Conservation (phyloP, 1,139 yeast species). For the Candida anutae region DNA sequence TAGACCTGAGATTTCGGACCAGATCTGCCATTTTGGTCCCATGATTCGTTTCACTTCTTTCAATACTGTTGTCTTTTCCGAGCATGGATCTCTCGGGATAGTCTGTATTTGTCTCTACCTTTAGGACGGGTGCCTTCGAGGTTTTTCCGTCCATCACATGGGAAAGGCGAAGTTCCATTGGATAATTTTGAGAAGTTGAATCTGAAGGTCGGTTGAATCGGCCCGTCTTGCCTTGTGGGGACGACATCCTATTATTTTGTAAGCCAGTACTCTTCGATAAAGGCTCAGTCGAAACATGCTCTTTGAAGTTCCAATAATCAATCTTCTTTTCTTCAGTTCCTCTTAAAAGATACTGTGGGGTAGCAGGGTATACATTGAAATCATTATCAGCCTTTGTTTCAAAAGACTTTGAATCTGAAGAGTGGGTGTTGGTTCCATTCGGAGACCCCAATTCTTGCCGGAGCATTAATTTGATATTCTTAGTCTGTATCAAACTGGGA, state of each 20-base stretch:
- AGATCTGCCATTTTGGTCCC: too few relatives aligned
- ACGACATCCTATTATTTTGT: too few relatives aligned
- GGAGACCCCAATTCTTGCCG: slow-evolving; percentile 33
- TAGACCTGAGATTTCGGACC: too few relatives aligned
- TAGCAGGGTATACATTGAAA: slow-evolving; percentile 42
- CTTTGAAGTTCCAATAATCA: slow-evolving; percentile 64
- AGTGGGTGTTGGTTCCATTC: slow-evolving; percentile 26
- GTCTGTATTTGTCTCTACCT: neutral
- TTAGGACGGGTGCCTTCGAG: too few relatives aligned
- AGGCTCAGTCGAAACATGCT: slow-evolving; percentile 13
- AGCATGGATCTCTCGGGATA: slow-evolving; percentile 1
- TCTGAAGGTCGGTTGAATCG: too few relatives aligned
- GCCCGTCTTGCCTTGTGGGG: too few relatives aligned
- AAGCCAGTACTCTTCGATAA: slow-evolving; percentile 11
- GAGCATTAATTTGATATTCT: slow-evolving; percentile 36
- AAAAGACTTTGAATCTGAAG: slow-evolving; percentile 41
- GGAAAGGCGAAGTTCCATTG: too few relatives aligned
- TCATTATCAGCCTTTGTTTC: slow-evolving; percentile 36
- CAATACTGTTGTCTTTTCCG: too few relatives aligned
- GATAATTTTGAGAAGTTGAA: too few relatives aligned
- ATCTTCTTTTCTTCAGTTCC: slow-evolving; percentile 25
- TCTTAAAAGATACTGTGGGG: slow-evolving; percentile 54
- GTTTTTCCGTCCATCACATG: too few relatives aligned
- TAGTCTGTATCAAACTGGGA: slow-evolving; percentile 20
- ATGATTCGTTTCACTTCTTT: too few relatives aligned